Percentiles rank a stretch among this genome's conserved stretches.
These are phyloP conservation scores for Avena eriantha DNA, from an alignment of 176 grass and related monocot genomes.

Conservation along the genomic window DNA sequence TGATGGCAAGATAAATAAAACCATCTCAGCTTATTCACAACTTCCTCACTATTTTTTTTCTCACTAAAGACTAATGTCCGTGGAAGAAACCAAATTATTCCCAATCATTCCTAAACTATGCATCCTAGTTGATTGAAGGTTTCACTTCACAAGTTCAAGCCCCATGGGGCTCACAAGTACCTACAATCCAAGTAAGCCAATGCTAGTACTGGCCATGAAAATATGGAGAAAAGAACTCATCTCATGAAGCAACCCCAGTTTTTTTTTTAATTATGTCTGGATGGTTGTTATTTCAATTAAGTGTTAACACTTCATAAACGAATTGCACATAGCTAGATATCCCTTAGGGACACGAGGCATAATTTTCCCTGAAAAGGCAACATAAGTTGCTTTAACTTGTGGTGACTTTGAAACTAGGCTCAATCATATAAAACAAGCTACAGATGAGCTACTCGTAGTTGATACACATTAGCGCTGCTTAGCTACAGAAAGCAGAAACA, in stretches of 20 bases:
- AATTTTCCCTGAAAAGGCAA: not conserved
- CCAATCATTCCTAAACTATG: not conserved
- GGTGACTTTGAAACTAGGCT: slow-evolving; percentile 7
- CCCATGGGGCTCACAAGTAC: not conserved
- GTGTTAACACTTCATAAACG: not conserved
- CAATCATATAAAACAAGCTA: not conserved
- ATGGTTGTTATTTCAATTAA: not conserved
- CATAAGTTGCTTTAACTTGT: not conserved
- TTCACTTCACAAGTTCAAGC: not conserved
- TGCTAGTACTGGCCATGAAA: not conserved
- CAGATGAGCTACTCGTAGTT: slow-evolving; percentile 9
- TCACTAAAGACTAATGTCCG: not conserved
- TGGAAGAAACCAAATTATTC: not conserved
- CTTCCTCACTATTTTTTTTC: not conserved
- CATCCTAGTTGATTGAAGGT: not conserved
- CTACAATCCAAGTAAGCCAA: not conserved
- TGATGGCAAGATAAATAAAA: slow-evolving; percentile 14
- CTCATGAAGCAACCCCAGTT: not conserved
- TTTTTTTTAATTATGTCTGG: not conserved
- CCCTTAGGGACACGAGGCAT: not conserved
- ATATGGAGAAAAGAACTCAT: slow-evolving; percentile 7
- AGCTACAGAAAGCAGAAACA: slow-evolving; percentile 12
- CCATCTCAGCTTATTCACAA: not conserved
- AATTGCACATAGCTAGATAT: slow-evolving; percentile 6
- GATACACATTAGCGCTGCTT: not conserved